phyloP scores from a whole-genome alignment of 257 asterid genomes.

The Fraxinus americana region DNA sequence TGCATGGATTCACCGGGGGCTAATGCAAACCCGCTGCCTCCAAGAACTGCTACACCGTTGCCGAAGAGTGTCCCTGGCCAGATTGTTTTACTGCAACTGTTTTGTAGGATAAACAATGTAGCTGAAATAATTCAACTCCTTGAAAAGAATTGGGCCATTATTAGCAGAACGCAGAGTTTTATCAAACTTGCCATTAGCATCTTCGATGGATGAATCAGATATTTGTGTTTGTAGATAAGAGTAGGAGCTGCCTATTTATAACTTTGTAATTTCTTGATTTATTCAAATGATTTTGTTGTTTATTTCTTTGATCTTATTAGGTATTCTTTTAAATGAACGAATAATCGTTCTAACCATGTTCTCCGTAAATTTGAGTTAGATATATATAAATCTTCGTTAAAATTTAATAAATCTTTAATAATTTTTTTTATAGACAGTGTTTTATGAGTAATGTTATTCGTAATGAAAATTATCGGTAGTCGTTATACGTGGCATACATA shows the following conservation, averaged over 20 bases:
- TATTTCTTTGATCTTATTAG: no score
- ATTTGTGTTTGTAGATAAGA: neutral
- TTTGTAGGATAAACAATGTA: constrained; percentile 63
- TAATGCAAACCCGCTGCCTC: constrained; percentile 69
- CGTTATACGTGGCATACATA: no score
- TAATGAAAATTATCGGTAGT: no score
- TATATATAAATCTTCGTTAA: neutral
- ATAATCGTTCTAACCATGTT: no score
- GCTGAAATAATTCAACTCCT: constrained; percentile 35
- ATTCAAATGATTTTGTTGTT: neutral
- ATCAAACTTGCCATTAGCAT: neutral
- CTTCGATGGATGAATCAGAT: neutral
- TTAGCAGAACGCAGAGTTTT: neutral
- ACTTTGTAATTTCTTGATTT: neutral
- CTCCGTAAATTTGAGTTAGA: no score
- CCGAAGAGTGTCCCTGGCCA: constrained; percentile 92
- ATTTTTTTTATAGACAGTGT: no score
- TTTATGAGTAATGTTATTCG: no score
- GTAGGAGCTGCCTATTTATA: constrained; percentile 23
- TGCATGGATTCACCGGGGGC: constrained; percentile 60
- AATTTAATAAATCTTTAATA: no score
- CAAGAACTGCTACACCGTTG: constrained; percentile 59
- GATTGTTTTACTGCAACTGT: constrained; percentile 64
- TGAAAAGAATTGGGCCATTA: neutral
- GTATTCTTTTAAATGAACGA: no score